A percentile compares a stretch with the other conserved stretches of the same genome.
These are phyloP conservation scores for Echinochloa phyllopogon DNA, from an alignment of 176 grass and related monocot genomes.

Conservation along the genomic window DNA sequence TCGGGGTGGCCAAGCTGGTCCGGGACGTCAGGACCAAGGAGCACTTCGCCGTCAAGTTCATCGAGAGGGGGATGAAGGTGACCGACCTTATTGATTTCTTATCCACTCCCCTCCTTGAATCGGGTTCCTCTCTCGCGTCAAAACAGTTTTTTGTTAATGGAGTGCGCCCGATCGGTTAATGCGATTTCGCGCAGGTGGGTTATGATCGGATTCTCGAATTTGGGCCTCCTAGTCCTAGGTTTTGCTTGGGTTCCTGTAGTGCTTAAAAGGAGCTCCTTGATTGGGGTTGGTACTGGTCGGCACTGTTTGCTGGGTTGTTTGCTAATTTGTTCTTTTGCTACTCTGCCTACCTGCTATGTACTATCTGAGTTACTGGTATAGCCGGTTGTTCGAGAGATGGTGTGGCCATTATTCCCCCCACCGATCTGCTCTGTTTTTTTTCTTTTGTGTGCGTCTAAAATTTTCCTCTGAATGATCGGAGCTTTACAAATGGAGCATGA, in stretches of 20 bases:
- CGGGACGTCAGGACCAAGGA: constrained; percentile 86
- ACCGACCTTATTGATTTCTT: constrained; percentile 7
- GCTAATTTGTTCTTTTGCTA: not conserved
- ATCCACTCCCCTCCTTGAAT: not conserved
- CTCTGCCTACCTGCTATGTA: not conserved
- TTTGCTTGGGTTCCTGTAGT: constrained; percentile 31
- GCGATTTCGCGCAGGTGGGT: not conserved
- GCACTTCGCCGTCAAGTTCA: constrained; percentile 87
- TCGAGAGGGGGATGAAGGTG: constrained; percentile 97
- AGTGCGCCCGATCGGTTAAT: constrained; percentile 32
- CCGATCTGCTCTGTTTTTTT: constrained; percentile 24
- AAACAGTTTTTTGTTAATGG: constrained; percentile 9
- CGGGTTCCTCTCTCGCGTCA: not conserved
- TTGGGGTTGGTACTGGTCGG: not conserved
- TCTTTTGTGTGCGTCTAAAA: not conserved
- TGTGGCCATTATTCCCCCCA: not conserved
- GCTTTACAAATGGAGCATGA: not conserved
- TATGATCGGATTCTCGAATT: not conserved
- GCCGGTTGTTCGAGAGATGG: not conserved
- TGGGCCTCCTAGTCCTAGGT: not conserved
- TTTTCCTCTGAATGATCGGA: not conserved
- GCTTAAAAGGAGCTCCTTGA: constrained; percentile 1
- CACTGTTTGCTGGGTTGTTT: not conserved
- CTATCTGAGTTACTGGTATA: not conserved
- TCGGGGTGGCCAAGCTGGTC: constrained; percentile 92